Base-by-base conservation (phyloP, 2,329 filamentous ascomycete species). In the Nemania sp. region DNA sequence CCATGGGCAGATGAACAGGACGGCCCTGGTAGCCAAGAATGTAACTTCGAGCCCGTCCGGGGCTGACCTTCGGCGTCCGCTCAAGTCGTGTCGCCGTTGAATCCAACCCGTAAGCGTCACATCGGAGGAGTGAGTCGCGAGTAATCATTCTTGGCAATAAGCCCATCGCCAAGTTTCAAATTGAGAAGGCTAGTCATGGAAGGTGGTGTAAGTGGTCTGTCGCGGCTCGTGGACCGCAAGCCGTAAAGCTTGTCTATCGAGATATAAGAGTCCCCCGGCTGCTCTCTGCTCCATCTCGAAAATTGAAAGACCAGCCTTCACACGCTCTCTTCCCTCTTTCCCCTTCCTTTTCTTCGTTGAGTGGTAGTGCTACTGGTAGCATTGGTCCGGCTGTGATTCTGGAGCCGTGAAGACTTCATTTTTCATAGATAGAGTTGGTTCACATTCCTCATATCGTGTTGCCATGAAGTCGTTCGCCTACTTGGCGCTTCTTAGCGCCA, bases 391-490 rank as follows among this genome's bases (percentile, higher is more conserved):
- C 43, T 37, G 54, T 44, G 47, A 17, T 24, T n/a, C 28, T 22
- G 33, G 34, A 24, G 6, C 36, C 22, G n/a, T 19, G n/a, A 22
- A 54, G 23, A 48, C 40, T 48, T 57, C 30, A 28, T 50, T 49
- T 31, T 39, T 28, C n/a, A 46, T 54, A 57, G 45, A 50, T 11
- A 41, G n/a, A 43, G 37, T 44, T 20, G 3, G 24, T 34, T 50
- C 31, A 17, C 28, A 15, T 39, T 46, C 24, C 33, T 42, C n/a
- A 31, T 33, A 31, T 30, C 19, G 46, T 22, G 6, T 52, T 17
- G 52, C 42, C 36, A 61, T 61, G 59, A 59, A 61, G 56, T 57
- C 59, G 4, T 59, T 59, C 36, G 49, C 59, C n/a, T 61, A 61
- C 45, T 26, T 59, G 47, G 59, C 59, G 52, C 56, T 61, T 3